Conservation (phyloP, 768 basidiomycete genomes). For the Panaeolus papilionaceus region DNA sequence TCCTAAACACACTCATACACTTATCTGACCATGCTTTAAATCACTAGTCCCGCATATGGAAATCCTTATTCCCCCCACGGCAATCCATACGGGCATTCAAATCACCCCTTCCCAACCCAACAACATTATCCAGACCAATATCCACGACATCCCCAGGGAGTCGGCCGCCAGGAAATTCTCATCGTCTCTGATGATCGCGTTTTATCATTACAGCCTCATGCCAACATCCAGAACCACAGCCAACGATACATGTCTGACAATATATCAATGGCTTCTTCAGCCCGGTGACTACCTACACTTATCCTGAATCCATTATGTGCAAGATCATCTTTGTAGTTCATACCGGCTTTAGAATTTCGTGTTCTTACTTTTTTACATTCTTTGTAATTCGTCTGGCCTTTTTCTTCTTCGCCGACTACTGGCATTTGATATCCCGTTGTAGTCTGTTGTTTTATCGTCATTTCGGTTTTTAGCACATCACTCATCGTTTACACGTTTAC, state of each 20-base stretch:
- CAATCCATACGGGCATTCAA: conserved; percentile 26
- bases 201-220: conserved; percentile 65
- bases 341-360: not conserved
- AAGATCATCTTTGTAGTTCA: not conserved
- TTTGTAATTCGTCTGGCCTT: not conserved
- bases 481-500: not conserved
- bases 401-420: not conserved
- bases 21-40: not conserved
- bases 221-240: conserved; percentile 30
- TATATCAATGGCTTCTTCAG: conserved; percentile 49
- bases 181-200: conserved; percentile 91
- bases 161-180: conserved; percentile 82
- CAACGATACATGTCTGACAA: conserved; percentile 50
- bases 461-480: conserved; percentile 5
- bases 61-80: conserved; percentile 25
- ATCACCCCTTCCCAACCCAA: conserved; percentile 22
- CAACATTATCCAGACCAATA: conserved; percentile 49
- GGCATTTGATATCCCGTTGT: conserved; percentile 13
- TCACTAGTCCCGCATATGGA: conserved; percentile 10
- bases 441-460: conserved; percentile 7
- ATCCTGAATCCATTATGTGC: not conserved
- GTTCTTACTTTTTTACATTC: not conserved
- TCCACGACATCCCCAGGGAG: conserved; percentile 52
- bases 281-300: conserved; percentile 34
- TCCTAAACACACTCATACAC: not conserved